phyloP scores from a whole-genome alignment of 208 protist genomes.

The Angomonas deanei region DNA sequence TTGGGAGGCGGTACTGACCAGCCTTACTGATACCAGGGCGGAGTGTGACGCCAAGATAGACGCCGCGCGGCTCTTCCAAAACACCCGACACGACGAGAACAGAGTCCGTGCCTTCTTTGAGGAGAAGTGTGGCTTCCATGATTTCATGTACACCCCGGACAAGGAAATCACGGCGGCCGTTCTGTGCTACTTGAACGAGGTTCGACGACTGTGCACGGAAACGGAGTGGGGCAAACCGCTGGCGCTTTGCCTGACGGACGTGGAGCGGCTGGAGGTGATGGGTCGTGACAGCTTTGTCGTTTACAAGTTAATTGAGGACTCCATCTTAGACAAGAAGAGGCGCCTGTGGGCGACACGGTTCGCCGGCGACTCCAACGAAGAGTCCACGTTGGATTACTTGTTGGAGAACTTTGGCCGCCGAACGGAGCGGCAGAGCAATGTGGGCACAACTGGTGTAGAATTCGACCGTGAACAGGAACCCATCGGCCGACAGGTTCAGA shows the following conservation, averaged over 20 bases:
- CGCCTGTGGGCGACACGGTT: conserved; percentile 79
- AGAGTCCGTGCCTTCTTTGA: conserved; percentile 79
- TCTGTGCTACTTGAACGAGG: conserved; percentile 66
- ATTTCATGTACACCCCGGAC: conserved; percentile 86
- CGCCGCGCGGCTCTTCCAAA: conserved; percentile 68
- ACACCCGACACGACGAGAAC: conserved; percentile 67
- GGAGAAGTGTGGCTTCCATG: conserved; percentile 86
- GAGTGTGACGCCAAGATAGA: conserved; percentile 76
- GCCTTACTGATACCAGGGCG: conserved; percentile 33
- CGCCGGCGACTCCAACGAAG: conserved; percentile 77
- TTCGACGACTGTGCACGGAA: conserved; percentile 63
- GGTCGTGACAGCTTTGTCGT: conserved; percentile 69
- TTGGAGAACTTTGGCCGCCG: conserved; percentile 88
- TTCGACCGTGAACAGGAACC: conserved; percentile 91
- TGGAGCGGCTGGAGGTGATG: conserved; percentile 64
- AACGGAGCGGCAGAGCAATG: conserved; percentile 50
- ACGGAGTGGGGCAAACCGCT: conserved; percentile 66
- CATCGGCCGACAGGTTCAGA: conserved; percentile 86
- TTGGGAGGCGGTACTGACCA: conserved; percentile 61
- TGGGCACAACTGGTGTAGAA: conserved; percentile 74
- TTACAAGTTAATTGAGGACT: conserved; percentile 76
- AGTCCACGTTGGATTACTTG: conserved; percentile 84
- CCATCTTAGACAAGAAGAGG: conserved; percentile 74
- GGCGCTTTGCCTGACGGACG: conserved; percentile 55
- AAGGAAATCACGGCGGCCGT: conserved; percentile 81